phyloP scores from a whole-genome alignment of 176 grass and related monocot species.

The Musa beccarii region DNA sequence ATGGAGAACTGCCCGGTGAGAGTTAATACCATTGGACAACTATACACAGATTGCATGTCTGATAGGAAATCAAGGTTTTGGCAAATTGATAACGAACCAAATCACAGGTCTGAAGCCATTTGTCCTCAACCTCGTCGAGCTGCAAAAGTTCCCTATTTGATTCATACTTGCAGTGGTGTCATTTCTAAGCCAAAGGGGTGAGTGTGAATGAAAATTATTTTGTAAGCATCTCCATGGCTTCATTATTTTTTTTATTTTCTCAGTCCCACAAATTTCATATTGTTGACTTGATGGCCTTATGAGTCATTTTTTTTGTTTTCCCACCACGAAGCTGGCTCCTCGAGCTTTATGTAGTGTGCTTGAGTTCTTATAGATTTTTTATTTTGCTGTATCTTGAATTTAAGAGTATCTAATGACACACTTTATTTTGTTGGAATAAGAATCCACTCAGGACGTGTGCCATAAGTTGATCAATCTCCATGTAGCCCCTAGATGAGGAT shows the following conservation, averaged over 20 bases:
- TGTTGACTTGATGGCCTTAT: not conserved
- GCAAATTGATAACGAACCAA: constrained; percentile 45
- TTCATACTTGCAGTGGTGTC: constrained; percentile 28
- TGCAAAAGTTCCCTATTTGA: constrained; percentile 10
- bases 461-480: too few relatives aligned
- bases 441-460: too few relatives aligned
- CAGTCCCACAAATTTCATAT: not conserved
- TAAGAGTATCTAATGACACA: too few relatives aligned
- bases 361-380: too few relatives aligned
- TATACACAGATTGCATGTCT: constrained; percentile 27
- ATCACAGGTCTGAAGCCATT: constrained; percentile 35
- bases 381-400: too few relatives aligned
- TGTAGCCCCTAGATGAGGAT: too few relatives aligned
- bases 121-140: constrained; percentile 59
- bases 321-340: too few relatives aligned
- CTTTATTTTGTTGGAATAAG: too few relatives aligned
- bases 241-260: too few relatives aligned
- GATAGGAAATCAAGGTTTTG: constrained; percentile 78
- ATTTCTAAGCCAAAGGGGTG: constrained; percentile 38
- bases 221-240: not conserved
- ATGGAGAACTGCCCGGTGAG: constrained; percentile 44
- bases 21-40: constrained; percentile 27
- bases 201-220: not conserved
- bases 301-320: too few relatives aligned
- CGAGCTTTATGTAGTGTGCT: too few relatives aligned